phyloP scores from a whole-genome alignment of 1,139 yeast species.

The Debaryomyces sp. region DNA sequence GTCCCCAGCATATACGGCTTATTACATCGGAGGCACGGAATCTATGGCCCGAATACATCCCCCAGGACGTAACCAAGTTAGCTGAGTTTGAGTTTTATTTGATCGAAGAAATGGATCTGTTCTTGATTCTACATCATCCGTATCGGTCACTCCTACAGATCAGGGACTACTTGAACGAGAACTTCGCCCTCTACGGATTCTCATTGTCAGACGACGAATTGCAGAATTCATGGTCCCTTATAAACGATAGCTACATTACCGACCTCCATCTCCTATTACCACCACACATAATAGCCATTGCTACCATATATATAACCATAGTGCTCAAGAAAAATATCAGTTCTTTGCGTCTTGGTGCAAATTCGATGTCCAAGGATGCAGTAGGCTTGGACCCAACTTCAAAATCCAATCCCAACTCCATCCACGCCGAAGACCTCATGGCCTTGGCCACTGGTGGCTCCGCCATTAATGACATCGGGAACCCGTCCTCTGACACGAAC shows the following conservation, averaged over 20 bases:
- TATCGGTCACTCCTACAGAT: constrained; percentile 74
- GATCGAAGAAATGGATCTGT: constrained; percentile 86
- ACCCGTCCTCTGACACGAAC: constrained; percentile 17
- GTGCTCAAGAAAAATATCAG: constrained; percentile 52
- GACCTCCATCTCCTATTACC: constrained; percentile 82
- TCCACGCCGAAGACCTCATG: constrained; percentile 47
- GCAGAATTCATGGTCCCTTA: constrained; percentile 85
- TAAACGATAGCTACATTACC: constrained; percentile 88
- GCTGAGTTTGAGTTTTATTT: constrained; percentile 96
- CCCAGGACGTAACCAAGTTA: constrained; percentile 88
- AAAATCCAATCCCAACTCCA: constrained; percentile 10
- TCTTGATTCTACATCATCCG: constrained; percentile 84
- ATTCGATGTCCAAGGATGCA: constrained; percentile 3
- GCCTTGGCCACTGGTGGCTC: constrained; percentile 20
- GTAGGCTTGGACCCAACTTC: constrained; percentile 6
- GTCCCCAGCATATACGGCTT: constrained; percentile 90
- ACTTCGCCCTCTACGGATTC: constrained; percentile 32
- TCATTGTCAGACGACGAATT: constrained; percentile 65
- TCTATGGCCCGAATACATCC: constrained; percentile 93
- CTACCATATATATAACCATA: constrained; percentile 75
- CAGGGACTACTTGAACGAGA: constrained; percentile 42
- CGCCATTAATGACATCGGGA: constrained; percentile 2
- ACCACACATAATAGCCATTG: constrained; percentile 87
- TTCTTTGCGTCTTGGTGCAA: constrained; percentile 20
- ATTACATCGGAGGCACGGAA: constrained; percentile 83